These are phyloP conservation scores for Aspergillus sclerotiicarbonarius DNA, from an alignment of 495 filamentous ascomycete species.

Conservation along the genomic window DNA sequence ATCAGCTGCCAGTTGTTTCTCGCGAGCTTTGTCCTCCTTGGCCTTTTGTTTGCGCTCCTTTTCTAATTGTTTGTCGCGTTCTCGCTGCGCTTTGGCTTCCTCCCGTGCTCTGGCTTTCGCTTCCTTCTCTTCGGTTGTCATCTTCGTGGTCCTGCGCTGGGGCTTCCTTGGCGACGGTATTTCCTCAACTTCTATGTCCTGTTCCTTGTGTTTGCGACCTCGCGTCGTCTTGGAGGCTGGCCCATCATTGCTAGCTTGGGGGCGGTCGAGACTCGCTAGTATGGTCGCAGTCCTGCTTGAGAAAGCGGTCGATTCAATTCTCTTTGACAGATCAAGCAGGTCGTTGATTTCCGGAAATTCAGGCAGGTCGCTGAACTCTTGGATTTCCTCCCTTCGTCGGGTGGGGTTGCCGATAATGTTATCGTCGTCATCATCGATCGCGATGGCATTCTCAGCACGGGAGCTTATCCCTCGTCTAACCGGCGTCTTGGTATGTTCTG, in stretches of 20 bases:
- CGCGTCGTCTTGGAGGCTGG: constrained; percentile 4
- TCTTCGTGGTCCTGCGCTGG: constrained; percentile 29
- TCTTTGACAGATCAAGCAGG: constrained; percentile 14
- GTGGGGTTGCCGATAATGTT: constrained; percentile 13
- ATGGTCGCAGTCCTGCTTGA: constrained; percentile 42
- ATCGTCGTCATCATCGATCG: constrained; percentile 39
- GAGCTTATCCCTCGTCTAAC: background rate
- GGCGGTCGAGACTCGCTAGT: constrained; percentile 29
- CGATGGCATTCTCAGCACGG: constrained; percentile 27
- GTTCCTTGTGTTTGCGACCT: constrained; percentile 6
- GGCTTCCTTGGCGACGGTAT: constrained; percentile 21
- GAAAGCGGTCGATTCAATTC: constrained; percentile 16
- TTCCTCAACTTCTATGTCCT: constrained; percentile 26
- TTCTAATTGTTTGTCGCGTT: constrained; percentile 41
- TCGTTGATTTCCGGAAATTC: constrained; percentile 32
- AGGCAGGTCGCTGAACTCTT: constrained; percentile 41
- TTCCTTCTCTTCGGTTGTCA: constrained; percentile 46
- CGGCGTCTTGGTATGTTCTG: constrained; percentile 14
- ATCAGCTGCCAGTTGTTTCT: constrained; percentile 67
- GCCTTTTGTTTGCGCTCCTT: constrained; percentile 49
- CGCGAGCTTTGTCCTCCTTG: constrained; percentile 57
- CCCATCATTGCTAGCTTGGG: constrained; percentile 7
- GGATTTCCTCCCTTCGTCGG: constrained; percentile 28
- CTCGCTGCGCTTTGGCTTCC: constrained; percentile 45
- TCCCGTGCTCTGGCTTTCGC: constrained; percentile 54